A percentile compares a stretch with the other conserved stretches of the same genome.
These are phyloP conservation scores for Saccharomycopsis sp. DNA, from an alignment of 805 yeast genomes.

Conservation along the genomic window DNA sequence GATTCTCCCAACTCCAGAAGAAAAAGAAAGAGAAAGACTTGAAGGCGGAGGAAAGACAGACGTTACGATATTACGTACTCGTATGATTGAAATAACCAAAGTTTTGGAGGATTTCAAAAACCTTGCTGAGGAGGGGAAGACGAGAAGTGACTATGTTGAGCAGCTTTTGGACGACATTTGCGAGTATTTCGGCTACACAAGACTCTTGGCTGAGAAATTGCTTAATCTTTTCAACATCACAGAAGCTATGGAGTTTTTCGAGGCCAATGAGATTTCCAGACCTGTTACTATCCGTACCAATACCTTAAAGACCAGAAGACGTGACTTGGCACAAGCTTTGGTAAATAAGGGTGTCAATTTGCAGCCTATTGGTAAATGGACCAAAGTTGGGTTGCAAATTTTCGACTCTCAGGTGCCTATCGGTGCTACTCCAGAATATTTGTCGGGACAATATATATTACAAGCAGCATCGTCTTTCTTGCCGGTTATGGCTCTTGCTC, in stretches of 20 bases:
- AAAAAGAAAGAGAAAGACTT: conserved; percentile 45
- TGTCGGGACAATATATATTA: conserved; percentile 94
- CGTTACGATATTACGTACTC: conserved; percentile 75
- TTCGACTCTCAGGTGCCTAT: conserved; percentile 99
- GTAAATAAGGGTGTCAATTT: conserved; percentile 95
- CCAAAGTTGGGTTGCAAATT: conserved; percentile 94
- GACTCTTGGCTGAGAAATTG: conserved; percentile 86
- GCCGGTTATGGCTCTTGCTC: conserved; percentile 96
- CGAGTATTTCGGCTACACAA: conserved; percentile 89
- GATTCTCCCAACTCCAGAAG: conserved; percentile 65
- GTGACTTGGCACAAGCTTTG: conserved; percentile 90
- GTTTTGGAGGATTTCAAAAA: conserved; percentile 85
- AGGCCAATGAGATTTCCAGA: conserved; percentile 95
- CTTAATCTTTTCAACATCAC: conserved; percentile 88
- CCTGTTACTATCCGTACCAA: conserved; percentile 98
- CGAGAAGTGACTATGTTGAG: conserved; percentile 75
- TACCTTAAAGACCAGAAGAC: conserved; percentile 87
- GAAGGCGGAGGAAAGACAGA: conserved; percentile 56
- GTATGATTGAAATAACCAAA: conserved; percentile 93
- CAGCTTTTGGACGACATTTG: conserved; percentile 81
- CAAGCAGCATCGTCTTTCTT: conserved; percentile 98
- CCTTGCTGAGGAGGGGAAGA: conserved; percentile 76
- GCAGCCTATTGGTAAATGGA: conserved; percentile 97
- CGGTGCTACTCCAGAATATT: conserved; percentile 98
- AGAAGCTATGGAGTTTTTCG: conserved; percentile 97